Conservation (phyloP, 2,329 filamentous ascomycete genomes). For the Fusarium incarnatum region DNA sequence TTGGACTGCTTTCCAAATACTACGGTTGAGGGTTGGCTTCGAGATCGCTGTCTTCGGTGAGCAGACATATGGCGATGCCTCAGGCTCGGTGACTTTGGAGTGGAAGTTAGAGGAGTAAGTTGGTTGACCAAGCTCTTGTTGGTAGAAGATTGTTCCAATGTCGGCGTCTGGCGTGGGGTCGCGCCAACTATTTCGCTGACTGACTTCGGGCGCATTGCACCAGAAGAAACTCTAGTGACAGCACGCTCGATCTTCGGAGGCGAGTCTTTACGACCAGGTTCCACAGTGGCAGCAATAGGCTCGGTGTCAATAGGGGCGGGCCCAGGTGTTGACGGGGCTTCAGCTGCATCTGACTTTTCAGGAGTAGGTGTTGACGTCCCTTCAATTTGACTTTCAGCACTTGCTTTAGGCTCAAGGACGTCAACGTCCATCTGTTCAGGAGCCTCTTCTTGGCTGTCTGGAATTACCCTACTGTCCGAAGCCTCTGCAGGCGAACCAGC, state of each 20-base stretch:
- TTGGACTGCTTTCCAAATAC: slow-evolving; percentile 78
- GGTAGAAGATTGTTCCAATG: slow-evolving; percentile 51
- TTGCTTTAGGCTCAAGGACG: slow-evolving; percentile 40
- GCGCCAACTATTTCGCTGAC: slow-evolving; percentile 78
- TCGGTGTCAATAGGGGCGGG: background rate
- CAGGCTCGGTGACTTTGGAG: slow-evolving; percentile 57
- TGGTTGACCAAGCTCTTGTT: slow-evolving; percentile 50
- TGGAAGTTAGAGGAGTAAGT: slow-evolving; percentile 57
- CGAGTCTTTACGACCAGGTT: slow-evolving; percentile 33
- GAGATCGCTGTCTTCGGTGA: slow-evolving; percentile 67
- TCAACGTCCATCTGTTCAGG: slow-evolving; percentile 54
- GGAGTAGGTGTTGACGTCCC: background rate
- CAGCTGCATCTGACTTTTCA: slow-evolving; percentile 20
- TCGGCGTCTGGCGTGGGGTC: slow-evolving; percentile 55
- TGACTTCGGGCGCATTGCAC: slow-evolving; percentile 76
- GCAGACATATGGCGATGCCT: slow-evolving; percentile 46
- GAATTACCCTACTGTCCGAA: slow-evolving; percentile 45
- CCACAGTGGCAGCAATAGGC: background rate
- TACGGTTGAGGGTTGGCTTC: slow-evolving; percentile 77
- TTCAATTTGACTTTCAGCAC: slow-evolving; percentile 24
- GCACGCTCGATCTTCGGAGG: slow-evolving; percentile 60
- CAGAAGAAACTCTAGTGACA: slow-evolving; percentile 76
- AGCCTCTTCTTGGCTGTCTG: slow-evolving; percentile 52
- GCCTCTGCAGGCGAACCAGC: slow-evolving; percentile 5
- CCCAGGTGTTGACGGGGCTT: slow-evolving; percentile 24